Conservation (phyloP, 1,284 basidiomycete genomes). For the Ustilago loliicola region DNA sequence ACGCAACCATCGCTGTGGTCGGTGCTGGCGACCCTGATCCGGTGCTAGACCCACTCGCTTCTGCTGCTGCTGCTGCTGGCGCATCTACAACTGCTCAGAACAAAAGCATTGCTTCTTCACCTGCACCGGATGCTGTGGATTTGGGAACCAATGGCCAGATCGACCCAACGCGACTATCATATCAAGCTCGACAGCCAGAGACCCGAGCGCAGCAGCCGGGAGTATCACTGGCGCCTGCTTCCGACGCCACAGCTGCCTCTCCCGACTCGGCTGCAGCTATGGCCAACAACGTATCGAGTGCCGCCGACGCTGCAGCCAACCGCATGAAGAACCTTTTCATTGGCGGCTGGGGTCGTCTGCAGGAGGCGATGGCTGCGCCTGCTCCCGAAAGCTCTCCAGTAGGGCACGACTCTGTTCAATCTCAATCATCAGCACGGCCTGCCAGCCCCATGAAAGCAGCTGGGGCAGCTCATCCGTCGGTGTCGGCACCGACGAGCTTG, state of each 20-base stretch:
- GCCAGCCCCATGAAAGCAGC: conserved; percentile 18
- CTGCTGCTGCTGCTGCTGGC: conserved; percentile 14
- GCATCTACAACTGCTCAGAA: neutral
- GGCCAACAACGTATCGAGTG: conserved; percentile 34
- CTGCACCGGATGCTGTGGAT: conserved; percentile 40
- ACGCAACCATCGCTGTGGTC: conserved; percentile 34
- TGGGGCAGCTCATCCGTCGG: neutral
- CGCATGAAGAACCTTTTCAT: conserved; percentile 56
- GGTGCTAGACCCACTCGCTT: conserved; percentile 34
- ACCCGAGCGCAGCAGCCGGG: conserved; percentile 11
- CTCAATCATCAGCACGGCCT: conserved; percentile 1
- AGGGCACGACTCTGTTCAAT: neutral
- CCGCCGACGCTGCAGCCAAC: conserved; percentile 44
- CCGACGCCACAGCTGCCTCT: conserved; percentile 1
- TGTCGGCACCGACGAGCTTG: neutral
- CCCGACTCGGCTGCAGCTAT: conserved; percentile 21
- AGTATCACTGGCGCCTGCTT: neutral
- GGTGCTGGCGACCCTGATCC: conserved; percentile 43
- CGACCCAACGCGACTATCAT: conserved; percentile 23
- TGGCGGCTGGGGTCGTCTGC: conserved; percentile 56
- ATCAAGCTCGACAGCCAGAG: conserved; percentile 37
- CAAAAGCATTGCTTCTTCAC: conserved; percentile 10
- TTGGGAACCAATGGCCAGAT: conserved; percentile 25
- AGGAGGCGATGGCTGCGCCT: conserved; percentile 53
- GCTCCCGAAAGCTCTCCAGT: conserved; percentile 14